Base-by-base conservation (phyloP, 169 alveolate genomes). In the Cryptosporidium muris region DNA sequence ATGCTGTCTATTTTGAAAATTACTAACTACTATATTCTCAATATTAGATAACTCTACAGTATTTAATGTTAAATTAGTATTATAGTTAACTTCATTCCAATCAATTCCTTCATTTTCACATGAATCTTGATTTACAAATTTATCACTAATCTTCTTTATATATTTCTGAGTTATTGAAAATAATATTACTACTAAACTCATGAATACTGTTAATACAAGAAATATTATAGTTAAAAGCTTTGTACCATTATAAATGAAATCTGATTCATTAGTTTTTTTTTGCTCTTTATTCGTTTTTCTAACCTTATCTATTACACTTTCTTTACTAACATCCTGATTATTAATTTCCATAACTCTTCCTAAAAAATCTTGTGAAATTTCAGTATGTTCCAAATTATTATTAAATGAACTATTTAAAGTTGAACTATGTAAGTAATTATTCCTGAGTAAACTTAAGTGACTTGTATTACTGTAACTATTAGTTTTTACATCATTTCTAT, bases 191-290 rank as follows among this genome's bases (percentile, higher is more conserved):
- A 58, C 54, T n/a, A 74, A 40, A 43, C 85, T 68, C 43, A 74
- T 43, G 16, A 74, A 54, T 36, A 74, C 40, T 42, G 54, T 68
- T 16, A 60, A 56, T 11, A 74, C 49, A 60, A 74, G 54, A 34
- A 74, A 74, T n/a, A 74, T 56, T 64, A 74, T 43, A 14, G 85
- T 74, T 38, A 74, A 25, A 12, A 58, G 63, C 11, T 74, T 66
- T 4, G 85, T 74, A 1, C 85, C 85, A 25, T 74, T 74, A 74
- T 74, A 74, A 45, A 74, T 74, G 4, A 74, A 58, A 7, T 74
- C 85, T 43, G 85, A 74, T 66, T 49, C n/a, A 48, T 49, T 49
- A 49, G 8, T 49, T 12, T 34, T 60, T 34, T 60, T 60, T 2
- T 60, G n/a, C 40, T 60, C 63, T 48, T 74, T 63, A 25, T 54